Evolutionary conservation across 108 stramenopile species (phyloP), one percentile per base, ranked within the genome.

Genomic region (Mediolabrus comicus): DNA sequence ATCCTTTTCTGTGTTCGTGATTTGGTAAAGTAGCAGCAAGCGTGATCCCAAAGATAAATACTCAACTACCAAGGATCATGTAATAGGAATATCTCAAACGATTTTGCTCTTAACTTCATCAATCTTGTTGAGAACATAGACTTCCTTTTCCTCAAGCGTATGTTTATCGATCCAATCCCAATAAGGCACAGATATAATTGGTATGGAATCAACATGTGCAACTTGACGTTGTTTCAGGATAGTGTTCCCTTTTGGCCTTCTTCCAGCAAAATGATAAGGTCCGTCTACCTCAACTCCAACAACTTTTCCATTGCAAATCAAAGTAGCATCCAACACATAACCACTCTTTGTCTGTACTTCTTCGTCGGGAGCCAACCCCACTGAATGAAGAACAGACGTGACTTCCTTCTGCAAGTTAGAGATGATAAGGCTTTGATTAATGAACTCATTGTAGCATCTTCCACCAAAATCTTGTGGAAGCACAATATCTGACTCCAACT

Each of bases 261-360:
- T 46, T 12, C 67, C 70, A 3, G 74, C 29, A 9, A 75, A 79
- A 49, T 83, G 82, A 59, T 24, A 55, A 6, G 82, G 77, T n/a
- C 77, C 81, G 57, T 82, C 81, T 1, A 82, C 77, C n/a, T 82
- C 81, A 7, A 82, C 34, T n/a, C 72, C 82, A 24, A 83, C 58
- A 14, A 59, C 63, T 25, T 54, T 55, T 8, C 56, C 77, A 59
- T 66, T 46, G 14, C 63, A 16, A 8, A 62, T 53, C 12, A 79
- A 19, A 60, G 65, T 30, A 0, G 65, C 71, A 72, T 79, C 78
- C 63, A 79, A 53, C 36, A 33, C 14, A 46, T 62, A 72, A 22
- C 66, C 66, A 51, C 61, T 67, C 4, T 34, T 49, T n/a, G 61
- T 67, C 17, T 22, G 13, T 62, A 58, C 59, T 67, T 79, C 65